phyloP scores from a whole-genome alignment of 208 protist species.

The Leishmania tarentolae region DNA sequence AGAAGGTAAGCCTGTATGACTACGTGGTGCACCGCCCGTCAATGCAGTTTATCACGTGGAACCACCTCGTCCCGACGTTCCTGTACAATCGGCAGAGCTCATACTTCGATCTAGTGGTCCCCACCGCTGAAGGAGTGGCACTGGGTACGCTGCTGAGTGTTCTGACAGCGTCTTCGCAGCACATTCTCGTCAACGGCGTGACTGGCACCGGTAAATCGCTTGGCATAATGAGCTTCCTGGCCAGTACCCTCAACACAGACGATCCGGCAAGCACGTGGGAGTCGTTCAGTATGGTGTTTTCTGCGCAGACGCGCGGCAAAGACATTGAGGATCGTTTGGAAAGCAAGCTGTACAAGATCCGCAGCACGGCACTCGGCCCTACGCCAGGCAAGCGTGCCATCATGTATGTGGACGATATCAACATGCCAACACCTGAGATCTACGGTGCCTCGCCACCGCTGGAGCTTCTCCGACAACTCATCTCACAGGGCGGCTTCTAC shows the following conservation, averaged over 20 bases:
- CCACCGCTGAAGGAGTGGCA: constrained; percentile 93
- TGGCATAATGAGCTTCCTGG: constrained; percentile 73
- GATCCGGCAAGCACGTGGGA: constrained; percentile 82
- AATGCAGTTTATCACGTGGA: constrained; percentile 90
- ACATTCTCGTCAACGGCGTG: constrained; percentile 93
- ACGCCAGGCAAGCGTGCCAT: constrained; percentile 88
- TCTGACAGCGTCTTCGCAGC: constrained; percentile 68
- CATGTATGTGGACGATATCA: constrained; percentile 96
- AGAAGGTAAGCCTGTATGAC: constrained; percentile 88
- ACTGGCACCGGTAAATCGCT: constrained; percentile 96
- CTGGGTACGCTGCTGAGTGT: constrained; percentile 82
- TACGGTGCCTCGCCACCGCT: constrained; percentile 96
- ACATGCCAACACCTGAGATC: constrained; percentile 95
- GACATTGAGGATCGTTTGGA: constrained; percentile 95
- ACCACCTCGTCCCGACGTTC: constrained; percentile 92
- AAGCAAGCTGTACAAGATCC: constrained; percentile 93
- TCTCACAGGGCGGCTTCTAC: constrained; percentile 93
- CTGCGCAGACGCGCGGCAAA: constrained; percentile 91
- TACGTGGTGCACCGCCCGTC: constrained; percentile 92
- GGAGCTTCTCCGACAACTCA: constrained; percentile 95
- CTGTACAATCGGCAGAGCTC: constrained; percentile 77
- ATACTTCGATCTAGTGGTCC: constrained; percentile 96
- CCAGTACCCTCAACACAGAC: constrained; percentile 63
- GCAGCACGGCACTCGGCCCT: constrained; percentile 88
- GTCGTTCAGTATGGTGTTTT: constrained; percentile 92